A percentile compares a stretch with the other conserved stretches of the same genome.
These are phyloP conservation scores for Scheffersomyces illinoinensis DNA, from an alignment of 1,139 yeast species.

Conservation along the genomic window DNA sequence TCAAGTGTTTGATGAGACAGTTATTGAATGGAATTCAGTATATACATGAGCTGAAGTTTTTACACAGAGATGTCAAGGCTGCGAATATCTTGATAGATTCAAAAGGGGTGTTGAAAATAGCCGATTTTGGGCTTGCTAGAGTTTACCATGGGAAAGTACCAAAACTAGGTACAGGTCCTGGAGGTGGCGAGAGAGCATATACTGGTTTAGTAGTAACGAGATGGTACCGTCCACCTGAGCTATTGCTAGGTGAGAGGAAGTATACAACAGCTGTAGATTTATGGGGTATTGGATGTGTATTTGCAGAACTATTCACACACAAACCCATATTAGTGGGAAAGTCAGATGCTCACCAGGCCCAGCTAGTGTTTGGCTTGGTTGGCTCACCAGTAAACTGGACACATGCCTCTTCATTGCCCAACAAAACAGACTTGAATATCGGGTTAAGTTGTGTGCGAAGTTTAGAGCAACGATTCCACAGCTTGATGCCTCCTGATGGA, in stretches of 20 bases:
- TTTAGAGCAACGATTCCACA: constrained; percentile 46
- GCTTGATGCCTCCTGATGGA: constrained; percentile 33
- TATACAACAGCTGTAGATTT: constrained; percentile 94
- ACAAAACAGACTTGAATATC: constrained; percentile 43
- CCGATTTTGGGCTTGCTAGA: constrained; percentile 91
- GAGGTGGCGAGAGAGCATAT: constrained; percentile 77
- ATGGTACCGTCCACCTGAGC: constrained; percentile 97
- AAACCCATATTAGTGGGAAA: constrained; percentile 85
- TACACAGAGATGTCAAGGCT: constrained; percentile 94
- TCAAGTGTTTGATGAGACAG: constrained; percentile 83
- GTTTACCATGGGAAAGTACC: constrained; percentile 73
- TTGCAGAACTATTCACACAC: constrained; percentile 83
- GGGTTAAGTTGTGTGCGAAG: constrained; percentile 54
- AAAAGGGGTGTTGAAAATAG: constrained; percentile 74
- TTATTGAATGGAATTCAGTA: constrained; percentile 77
- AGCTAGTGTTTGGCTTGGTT: constrained; percentile 71
- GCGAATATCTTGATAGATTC: constrained; percentile 85
- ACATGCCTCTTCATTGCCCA: constrained; percentile 63
- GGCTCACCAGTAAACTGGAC: constrained; percentile 85
- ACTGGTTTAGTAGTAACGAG: constrained; percentile 93
- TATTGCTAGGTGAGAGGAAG: constrained; percentile 77
- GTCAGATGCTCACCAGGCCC: constrained; percentile 90
- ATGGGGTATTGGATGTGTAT: constrained; percentile 98
- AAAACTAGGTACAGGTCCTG: constrained; percentile 53
- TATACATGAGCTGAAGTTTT: constrained; percentile 66